A percentile compares a stretch with the other conserved stretches of the same genome.
phyloP scores from a whole-genome alignment of 345 rosid genomes.

The Clarkia xantiana region DNA sequence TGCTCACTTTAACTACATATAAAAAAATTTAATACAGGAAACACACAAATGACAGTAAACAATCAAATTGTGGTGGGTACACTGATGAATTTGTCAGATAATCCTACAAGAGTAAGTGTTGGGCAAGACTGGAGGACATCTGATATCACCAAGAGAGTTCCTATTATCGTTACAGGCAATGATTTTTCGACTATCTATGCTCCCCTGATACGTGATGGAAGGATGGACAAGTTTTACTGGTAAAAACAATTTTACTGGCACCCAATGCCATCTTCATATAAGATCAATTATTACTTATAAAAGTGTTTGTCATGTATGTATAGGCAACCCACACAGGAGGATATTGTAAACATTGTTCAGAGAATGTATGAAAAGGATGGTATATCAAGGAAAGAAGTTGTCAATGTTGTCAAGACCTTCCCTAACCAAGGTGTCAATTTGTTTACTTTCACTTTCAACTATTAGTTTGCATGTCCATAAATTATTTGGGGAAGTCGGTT shows the following conservation, averaged over 20 bases:
- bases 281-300: no score
- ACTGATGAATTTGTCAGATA: constrained; percentile 80
- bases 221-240: constrained; percentile 97
- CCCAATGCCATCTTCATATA: neutral
- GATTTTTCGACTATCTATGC: constrained; percentile 83
- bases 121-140: constrained; percentile 96
- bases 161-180: constrained; percentile 82
- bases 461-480: no score
- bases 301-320: constrained; percentile 13
- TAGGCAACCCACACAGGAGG: constrained; percentile 91
- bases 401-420: constrained; percentile 48
- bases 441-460: no score
- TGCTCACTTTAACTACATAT: neutral
- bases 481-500: no score
- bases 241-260: constrained; percentile 13
- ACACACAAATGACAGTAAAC: constrained; percentile 91
- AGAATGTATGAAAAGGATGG: constrained; percentile 91
- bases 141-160: constrained; percentile 66
- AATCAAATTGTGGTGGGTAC: constrained; percentile 91
- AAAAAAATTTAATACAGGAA: constrained; percentile 26
- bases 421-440: constrained; percentile 69
- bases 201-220: constrained; percentile 95
- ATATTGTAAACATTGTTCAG: constrained; percentile 66
- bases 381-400: constrained; percentile 48
- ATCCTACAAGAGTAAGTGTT: constrained; percentile 86